Percentiles rank a stretch among this genome's conserved stretches.
Evolutionary conservation across 345 rosid genomes (phyloP).

Genomic region (Acer negundo): DNA sequence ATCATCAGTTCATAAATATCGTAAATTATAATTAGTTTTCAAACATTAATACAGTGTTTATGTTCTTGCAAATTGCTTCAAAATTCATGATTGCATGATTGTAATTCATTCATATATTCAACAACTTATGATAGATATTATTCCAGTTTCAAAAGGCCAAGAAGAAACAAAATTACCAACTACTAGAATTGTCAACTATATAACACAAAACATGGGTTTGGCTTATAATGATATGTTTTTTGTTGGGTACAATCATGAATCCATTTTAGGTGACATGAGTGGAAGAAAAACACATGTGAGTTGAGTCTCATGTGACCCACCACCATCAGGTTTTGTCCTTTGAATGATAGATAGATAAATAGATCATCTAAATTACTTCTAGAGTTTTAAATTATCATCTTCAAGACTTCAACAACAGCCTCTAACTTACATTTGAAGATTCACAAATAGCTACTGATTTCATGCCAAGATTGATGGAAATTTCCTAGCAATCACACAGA

Average conservation of each 20-base stretch:
- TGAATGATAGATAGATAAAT: background rate
- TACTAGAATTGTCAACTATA: constrained; percentile 20
- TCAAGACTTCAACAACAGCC: background rate
- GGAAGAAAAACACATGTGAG: constrained; percentile 15
- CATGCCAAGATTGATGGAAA: constrained; percentile 35
- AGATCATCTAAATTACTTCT: background rate
- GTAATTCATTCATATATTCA: background rate
- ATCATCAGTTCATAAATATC: background rate
- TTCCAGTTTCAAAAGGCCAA: background rate
- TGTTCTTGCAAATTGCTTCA: background rate
- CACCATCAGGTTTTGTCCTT: constrained; percentile 34
- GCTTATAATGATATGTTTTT: constrained; percentile 7
- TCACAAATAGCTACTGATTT: constrained; percentile 6
- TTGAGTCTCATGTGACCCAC: constrained; percentile 28
- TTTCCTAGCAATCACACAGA: constrained; percentile 22
- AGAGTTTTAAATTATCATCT: background rate
- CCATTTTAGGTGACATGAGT: constrained; percentile 26
- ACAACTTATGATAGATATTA: background rate
- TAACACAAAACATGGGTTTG: background rate
- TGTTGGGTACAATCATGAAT: constrained; percentile 16
- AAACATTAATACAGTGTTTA: background rate
- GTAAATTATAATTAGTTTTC: background rate
- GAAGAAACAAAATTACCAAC: constrained; percentile 7
- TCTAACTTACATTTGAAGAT: constrained; percentile 1
- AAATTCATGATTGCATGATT: constrained; percentile 1